These are phyloP conservation scores for Cyclostephanos tholiformis DNA, from an alignment of 108 stramenopile species.

Conservation along the genomic window DNA sequence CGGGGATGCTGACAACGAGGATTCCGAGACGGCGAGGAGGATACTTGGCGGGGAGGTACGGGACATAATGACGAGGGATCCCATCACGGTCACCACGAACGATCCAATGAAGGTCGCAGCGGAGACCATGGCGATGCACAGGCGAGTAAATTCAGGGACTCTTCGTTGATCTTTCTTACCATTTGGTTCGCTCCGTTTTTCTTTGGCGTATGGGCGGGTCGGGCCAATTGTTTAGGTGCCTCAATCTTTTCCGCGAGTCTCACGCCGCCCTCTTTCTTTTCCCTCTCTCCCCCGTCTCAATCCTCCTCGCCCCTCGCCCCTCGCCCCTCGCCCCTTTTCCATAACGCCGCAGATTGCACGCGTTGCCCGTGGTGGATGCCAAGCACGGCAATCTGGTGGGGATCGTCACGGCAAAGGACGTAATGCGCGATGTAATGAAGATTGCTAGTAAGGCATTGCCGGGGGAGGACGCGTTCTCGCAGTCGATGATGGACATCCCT, in stretches of 20 bases:
- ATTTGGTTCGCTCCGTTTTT: background rate
- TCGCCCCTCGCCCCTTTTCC: background rate
- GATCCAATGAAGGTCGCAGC: conserved; percentile 53
- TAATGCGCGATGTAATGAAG: conserved; percentile 51
- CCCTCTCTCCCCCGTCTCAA: background rate
- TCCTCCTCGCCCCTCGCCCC: too few species aligned
- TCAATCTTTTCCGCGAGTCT: background rate
- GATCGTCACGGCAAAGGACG: conserved; percentile 49
- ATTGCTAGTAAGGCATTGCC: conserved; percentile 40
- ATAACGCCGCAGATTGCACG: conserved; percentile 22
- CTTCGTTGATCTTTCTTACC: too few species aligned
- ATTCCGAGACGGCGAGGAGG: conserved; percentile 45
- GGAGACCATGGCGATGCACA: conserved; percentile 46
- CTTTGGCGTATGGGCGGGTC: background rate
- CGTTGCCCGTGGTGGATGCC: conserved; percentile 42
- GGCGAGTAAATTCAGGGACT: conserved; percentile 4
- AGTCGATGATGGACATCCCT: conserved; percentile 12
- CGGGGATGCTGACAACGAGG: conserved; percentile 42
- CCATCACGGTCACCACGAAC: conserved; percentile 40
- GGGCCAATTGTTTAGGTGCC: too few species aligned
- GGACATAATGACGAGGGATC: conserved; percentile 44
- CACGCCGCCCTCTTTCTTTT: background rate
- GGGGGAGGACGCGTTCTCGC: conserved; percentile 40
- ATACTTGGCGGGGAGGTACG: conserved; percentile 43
- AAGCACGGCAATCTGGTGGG: conserved; percentile 43